These are phyloP conservation scores for Platanthera guangdongensis DNA, from an alignment of 106 monocot species.

Conservation along the genomic window DNA sequence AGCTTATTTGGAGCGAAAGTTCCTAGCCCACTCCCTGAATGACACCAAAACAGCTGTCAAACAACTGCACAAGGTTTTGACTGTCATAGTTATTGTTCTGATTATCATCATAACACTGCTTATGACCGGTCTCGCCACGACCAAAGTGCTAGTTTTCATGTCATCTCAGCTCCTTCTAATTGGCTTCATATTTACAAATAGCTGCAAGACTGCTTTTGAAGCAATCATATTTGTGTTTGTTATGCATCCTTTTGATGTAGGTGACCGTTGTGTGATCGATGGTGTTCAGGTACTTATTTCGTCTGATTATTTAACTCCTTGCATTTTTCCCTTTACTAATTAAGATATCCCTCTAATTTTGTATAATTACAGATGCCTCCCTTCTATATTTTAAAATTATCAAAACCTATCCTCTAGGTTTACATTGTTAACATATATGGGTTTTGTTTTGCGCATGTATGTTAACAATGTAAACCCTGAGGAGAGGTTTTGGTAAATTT, in stretches of 20 bases:
- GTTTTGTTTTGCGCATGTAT: too few species aligned
- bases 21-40: constrained; percentile 71
- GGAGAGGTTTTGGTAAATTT: too few species aligned
- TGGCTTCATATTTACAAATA: constrained; percentile 77
- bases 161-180: constrained; percentile 78
- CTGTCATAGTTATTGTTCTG: constrained; percentile 27
- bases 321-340: too few species aligned
- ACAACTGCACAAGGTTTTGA: constrained; percentile 61
- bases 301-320: not conserved
- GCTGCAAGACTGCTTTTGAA: constrained; percentile 84
- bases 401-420: too few species aligned
- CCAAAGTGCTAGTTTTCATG: constrained; percentile 59
- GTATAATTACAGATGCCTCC: too few species aligned
- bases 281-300: constrained; percentile 54
- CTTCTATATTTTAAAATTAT: too few species aligned
- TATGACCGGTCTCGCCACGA: constrained; percentile 75
- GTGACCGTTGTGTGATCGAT: constrained; percentile 86
- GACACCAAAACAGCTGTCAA: constrained; percentile 87
- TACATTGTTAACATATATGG: too few species aligned
- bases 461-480: too few species aligned
- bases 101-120: constrained; percentile 48
- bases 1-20: constrained; percentile 66
- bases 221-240: constrained; percentile 80
- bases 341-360: too few species aligned
- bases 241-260: constrained; percentile 41